These are phyloP conservation scores for Raffaelea arxii DNA, from an alignment of 2,329 filamentous ascomycete species.

Conservation along the genomic window DNA sequence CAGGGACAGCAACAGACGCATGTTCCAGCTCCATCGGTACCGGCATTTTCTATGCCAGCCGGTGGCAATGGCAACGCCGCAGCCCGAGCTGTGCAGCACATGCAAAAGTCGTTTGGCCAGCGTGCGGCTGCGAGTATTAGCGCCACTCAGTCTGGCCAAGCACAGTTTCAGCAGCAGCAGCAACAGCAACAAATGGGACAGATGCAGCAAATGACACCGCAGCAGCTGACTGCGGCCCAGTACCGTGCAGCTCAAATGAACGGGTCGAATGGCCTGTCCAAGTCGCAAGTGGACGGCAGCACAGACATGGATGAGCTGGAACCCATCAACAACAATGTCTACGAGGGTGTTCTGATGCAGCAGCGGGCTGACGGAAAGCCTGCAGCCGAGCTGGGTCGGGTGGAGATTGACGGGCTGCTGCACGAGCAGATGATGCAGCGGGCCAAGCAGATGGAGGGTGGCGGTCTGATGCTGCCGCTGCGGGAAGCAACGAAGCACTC, in stretches of 20 bases:
- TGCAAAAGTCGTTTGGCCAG: slow-evolving; percentile 51
- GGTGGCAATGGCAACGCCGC: slow-evolving; percentile 32
- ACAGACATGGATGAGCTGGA: slow-evolving; percentile 58
- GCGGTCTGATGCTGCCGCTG: slow-evolving; percentile 65
- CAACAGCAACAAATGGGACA: slow-evolving; percentile 13
- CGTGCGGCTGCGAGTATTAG: slow-evolving; percentile 58
- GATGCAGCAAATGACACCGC: slow-evolving; percentile 13
- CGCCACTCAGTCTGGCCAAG: slow-evolving; percentile 40
- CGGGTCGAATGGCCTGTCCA: slow-evolving; percentile 28
- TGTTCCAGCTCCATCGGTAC: too few relatives aligned
- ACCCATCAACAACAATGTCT: slow-evolving; percentile 43
- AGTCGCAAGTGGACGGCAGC: slow-evolving; percentile 67
- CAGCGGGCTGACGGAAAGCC: slow-evolving; percentile 43
- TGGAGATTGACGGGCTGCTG: slow-evolving; percentile 60
- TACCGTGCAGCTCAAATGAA: slow-evolving; percentile 29
- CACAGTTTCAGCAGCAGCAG: slow-evolving; percentile 11
- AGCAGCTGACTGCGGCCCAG: slow-evolving; percentile 16
- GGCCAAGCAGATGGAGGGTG: slow-evolving; percentile 62
- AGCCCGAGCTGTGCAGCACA: slow-evolving; percentile 44
- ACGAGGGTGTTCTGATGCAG: slow-evolving; percentile 50
- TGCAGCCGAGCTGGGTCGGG: slow-evolving; percentile 43
- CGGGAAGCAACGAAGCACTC: slow-evolving; percentile 37
- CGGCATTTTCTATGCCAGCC: slow-evolving; percentile 18
- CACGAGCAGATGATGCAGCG: slow-evolving; percentile 57
- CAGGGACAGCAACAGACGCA: too few relatives aligned